Evolutionary conservation across 768 basidiomycete species (phyloP).

Genomic region (Tricholoma bakamatsutake): DNA sequence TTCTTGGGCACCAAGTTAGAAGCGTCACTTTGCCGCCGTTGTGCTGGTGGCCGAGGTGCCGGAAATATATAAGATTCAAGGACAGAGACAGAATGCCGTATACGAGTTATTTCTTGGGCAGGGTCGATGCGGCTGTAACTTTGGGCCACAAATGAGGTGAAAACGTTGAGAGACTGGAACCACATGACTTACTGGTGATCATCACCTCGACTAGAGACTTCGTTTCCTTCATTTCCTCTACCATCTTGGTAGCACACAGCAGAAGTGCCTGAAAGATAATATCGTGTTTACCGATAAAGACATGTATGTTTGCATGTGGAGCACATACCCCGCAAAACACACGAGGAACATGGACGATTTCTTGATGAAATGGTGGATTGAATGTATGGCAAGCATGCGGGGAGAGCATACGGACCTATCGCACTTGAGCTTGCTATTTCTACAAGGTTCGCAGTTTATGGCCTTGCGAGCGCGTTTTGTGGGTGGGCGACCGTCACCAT

Average conservation of each 20-base stretch:
- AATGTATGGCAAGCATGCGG: conserved; percentile 4
- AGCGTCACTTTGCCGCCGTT: conserved; percentile 33
- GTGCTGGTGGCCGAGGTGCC: conserved; percentile 29
- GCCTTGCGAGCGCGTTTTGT: conserved; percentile 83
- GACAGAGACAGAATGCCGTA: conserved; percentile 63
- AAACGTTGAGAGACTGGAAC: conserved; percentile 6
- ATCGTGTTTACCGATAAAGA: not conserved
- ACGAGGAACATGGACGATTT: conserved; percentile 85
- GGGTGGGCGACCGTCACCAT: conserved; percentile 54
- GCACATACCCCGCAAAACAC: conserved; percentile 68
- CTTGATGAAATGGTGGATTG: conserved; percentile 30
- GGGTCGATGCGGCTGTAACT: conserved; percentile 53
- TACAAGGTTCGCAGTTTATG: conserved; percentile 86
- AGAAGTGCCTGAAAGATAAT: conserved; percentile 55
- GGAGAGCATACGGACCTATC: conserved; percentile 51
- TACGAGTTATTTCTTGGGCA: conserved; percentile 57
- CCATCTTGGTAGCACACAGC: conserved; percentile 77
- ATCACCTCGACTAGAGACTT: conserved; percentile 50
- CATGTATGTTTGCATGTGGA: not conserved
- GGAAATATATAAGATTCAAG: conserved; percentile 58
- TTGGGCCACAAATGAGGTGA: conserved; percentile 8
- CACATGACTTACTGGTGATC: conserved; percentile 47
- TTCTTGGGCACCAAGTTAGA: conserved; percentile 44
- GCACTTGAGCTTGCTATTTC: conserved; percentile 85
- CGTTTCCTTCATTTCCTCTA: conserved; percentile 53